Conservation (phyloP, 106 monocot genomes). For the Dendrobium chrysotoxum region DNA sequence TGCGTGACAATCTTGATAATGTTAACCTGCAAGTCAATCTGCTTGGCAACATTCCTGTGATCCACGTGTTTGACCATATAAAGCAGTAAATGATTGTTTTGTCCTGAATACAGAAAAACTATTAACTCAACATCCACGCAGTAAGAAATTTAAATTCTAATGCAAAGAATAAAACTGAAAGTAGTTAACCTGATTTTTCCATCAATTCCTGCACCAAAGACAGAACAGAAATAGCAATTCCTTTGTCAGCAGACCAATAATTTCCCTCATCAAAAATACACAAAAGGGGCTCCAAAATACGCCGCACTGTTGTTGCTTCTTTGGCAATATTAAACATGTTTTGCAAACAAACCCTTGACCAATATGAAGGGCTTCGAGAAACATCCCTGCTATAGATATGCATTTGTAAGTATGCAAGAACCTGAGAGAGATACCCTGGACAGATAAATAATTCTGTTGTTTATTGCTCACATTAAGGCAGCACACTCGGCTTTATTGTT, state of each 20-base stretch:
- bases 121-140: constrained; percentile 2
- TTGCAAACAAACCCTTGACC: constrained; percentile 68
- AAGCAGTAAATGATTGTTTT: constrained; percentile 62
- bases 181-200: constrained; percentile 65
- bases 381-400: constrained; percentile 33
- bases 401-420: constrained; percentile 1
- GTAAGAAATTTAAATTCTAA: not conserved
- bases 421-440: not conserved
- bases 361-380: constrained; percentile 43
- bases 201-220: constrained; percentile 58
- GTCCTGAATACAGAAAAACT: constrained; percentile 42
- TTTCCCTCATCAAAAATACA: constrained; percentile 53
- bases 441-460: not conserved
- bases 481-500: constrained; percentile 14
- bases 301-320: constrained; percentile 83
- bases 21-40: constrained; percentile 44
- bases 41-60: constrained; percentile 77
- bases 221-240: constrained; percentile 63
- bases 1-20: constrained; percentile 44
- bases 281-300: constrained; percentile 69
- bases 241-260: constrained; percentile 55
- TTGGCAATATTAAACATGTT: constrained; percentile 79
- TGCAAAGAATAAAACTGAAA: not conserved
- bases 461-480: constrained; percentile 25
- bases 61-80: constrained; percentile 87